phyloP scores from a whole-genome alignment of 257 asterid species.

The Solanum appendiculatum region DNA sequence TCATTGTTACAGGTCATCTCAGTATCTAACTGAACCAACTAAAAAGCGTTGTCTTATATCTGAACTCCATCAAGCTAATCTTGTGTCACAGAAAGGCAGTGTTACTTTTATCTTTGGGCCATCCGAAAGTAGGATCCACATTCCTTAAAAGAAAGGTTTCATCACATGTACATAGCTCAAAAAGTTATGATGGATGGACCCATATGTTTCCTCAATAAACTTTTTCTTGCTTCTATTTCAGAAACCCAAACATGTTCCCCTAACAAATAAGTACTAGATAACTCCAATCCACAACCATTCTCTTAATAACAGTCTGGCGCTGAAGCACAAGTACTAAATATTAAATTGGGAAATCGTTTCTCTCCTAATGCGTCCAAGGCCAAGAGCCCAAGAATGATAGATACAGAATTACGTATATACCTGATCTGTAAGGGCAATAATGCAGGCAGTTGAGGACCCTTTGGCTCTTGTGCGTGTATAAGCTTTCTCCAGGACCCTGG shows the following conservation, averaged over 20 bases:
- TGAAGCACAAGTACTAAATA: not conserved
- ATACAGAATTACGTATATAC: constrained; percentile 12
- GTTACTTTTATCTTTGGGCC: not conserved
- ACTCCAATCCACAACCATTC: not conserved
- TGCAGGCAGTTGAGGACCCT: constrained; percentile 97
- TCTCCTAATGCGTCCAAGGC: not conserved
- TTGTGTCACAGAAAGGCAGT: not conserved
- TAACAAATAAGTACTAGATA: not conserved
- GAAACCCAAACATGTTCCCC: not conserved
- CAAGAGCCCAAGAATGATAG: not conserved
- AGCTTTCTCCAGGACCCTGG: constrained; percentile 85
- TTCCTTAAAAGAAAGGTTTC: not conserved
- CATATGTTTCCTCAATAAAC: not conserved
- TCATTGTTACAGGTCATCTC: not conserved
- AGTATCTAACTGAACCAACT: not conserved
- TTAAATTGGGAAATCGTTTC: not conserved
- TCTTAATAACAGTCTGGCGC: not conserved
- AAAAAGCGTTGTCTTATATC: not conserved
- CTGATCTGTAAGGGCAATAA: constrained; percentile 82
- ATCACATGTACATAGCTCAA: not conserved
- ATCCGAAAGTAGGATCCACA: not conserved
- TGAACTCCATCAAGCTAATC: not conserved
- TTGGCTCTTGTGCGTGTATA: constrained; percentile 52
- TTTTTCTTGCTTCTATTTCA: not conserved
- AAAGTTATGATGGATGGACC: not conserved